phyloP scores from a whole-genome alignment of 1,139 yeast genomes.

The Blastobotrys proliferans region DNA sequence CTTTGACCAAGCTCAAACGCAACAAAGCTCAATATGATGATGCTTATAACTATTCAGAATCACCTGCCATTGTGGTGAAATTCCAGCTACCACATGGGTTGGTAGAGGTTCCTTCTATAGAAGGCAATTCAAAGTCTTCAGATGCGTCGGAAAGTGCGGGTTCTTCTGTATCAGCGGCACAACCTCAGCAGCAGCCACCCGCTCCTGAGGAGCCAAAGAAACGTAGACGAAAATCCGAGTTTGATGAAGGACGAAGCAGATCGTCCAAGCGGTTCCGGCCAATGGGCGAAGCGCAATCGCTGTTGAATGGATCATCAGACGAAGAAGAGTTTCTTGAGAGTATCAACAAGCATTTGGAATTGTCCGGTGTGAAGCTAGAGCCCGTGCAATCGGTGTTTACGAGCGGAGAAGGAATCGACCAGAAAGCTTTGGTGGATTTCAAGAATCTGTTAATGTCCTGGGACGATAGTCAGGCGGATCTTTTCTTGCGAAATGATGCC shows the following conservation, averaged over 20 bases:
- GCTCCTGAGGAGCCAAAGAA: slow-evolving; percentile 4
- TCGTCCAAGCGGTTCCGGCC: slow-evolving; percentile 30
- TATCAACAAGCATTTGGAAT: slow-evolving; percentile 25
- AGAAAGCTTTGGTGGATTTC: slow-evolving; percentile 37
- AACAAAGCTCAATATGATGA: slow-evolving; percentile 25
- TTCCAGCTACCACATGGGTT: slow-evolving; percentile 26
- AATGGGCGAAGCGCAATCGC: slow-evolving; percentile 35
- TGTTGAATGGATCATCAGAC: slow-evolving; percentile 30
- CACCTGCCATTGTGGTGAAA: slow-evolving; percentile 22
- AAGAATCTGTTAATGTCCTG: slow-evolving; percentile 40
- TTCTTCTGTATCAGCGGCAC: not conserved
- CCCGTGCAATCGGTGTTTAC: slow-evolving; percentile 26
- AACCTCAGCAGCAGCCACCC: too few relatives aligned
- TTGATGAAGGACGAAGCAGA: slow-evolving; percentile 18
- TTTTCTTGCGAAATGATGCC: slow-evolving; percentile 24
- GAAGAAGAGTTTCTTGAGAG: slow-evolving; percentile 31
- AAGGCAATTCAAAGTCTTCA: not conserved
- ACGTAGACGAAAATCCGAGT: slow-evolving; percentile 10
- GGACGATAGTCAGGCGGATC: slow-evolving; percentile 37
- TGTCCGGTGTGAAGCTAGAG: slow-evolving; percentile 23
- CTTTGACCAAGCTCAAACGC: slow-evolving; percentile 20
- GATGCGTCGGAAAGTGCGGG: not conserved
- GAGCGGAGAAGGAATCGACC: slow-evolving; percentile 18
- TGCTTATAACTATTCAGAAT: slow-evolving; percentile 23
- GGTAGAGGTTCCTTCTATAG: not conserved